Evolutionary conservation across 73 alveolate species (phyloP), one percentile per base, ranked within the genome.

Genomic region (Durusdinium trenchii): DNA sequence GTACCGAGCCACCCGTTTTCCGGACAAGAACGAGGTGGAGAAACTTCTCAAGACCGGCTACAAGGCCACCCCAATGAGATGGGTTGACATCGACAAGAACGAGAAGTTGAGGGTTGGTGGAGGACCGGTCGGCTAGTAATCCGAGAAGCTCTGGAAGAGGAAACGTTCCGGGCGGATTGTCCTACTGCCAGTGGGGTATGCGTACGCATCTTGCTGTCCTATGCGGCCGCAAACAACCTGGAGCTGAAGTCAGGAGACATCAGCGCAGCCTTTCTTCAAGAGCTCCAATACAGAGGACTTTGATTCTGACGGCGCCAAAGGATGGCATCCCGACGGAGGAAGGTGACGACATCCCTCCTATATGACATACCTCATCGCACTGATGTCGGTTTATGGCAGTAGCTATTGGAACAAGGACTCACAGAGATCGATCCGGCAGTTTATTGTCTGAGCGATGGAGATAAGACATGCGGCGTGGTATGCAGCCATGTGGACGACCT

Each of bases 11-110:
- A n/a, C 36, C 50, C 4, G 82, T 14, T 76, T 76, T 76, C 87
- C 90, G 48, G 48, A n/a, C 45, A 0, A 0, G 36, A 5, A 4
- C 0, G 90, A 79, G 47, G 90, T 48, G 32, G 90, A 46, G 69
- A 47, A 0, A 1, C 43, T 76, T 10, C 62, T 79, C 14, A 20
- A 6, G 4, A 12, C 32, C 6, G 90, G 69, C 2, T 3, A 12
- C 18, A 28, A 23, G 35, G 50, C 48, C 32, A 48, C 48, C 3
- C 90, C 90, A 35, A 79, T 46, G 90, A 16, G 90, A 18, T 79
- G 90, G 90, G 90, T 79, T 0, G 90, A 79, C 48, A 35, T 48
- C 35, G 90, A 79, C 90, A 79, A 79, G 90, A 79, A 79, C 28
- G 90, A 40, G 48, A 79, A 79, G 47, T 67, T 79, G 0, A 45